Percentiles rank a stretch among this genome's conserved stretches.
These are phyloP conservation scores for Amylostereum areolatum DNA, from an alignment of 1,284 basidiomycete genomes.

Conservation along the genomic window DNA sequence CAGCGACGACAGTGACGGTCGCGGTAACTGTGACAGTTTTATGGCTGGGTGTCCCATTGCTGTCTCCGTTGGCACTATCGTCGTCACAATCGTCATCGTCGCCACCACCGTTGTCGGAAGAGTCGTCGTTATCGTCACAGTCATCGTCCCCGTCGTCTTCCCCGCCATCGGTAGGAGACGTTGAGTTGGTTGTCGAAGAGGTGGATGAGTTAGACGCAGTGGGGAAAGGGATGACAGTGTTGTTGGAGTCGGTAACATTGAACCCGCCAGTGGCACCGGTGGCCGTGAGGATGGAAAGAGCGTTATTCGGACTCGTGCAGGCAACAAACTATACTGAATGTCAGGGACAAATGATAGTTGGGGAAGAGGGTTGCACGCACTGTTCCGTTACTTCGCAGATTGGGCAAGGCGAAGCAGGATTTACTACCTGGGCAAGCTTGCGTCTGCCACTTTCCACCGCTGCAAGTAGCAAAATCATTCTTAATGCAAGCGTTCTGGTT, in stretches of 20 bases:
- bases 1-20: slow-evolving; percentile 11
- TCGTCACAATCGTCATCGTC: background rate
- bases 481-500: slow-evolving; percentile 39
- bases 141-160: background rate
- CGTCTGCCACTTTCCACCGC: slow-evolving; percentile 33
- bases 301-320: slow-evolving; percentile 41
- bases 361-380: slow-evolving; percentile 26
- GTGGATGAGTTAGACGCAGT: slow-evolving; percentile 2
- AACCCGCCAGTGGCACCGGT: slow-evolving; percentile 38
- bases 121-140: background rate
- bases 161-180: background rate
- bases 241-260: slow-evolving; percentile 21
- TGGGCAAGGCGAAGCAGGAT: slow-evolving; percentile 45
- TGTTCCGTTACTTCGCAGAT: slow-evolving; percentile 31
- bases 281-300: slow-evolving; percentile 34
- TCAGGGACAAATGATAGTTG: background rate
- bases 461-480: slow-evolving; percentile 33
- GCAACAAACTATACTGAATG: slow-evolving; percentile 28
- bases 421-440: slow-evolving; percentile 25
- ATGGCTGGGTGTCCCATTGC: slow-evolving; percentile 4
- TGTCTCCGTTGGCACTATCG: slow-evolving; percentile 7
- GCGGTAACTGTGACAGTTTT: slow-evolving; percentile 27
- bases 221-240: slow-evolving; percentile 16
- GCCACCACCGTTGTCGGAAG: background rate
- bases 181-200: background rate